Evolutionary conservation across 257 asterid genomes (phyloP).

Genomic region (Scutellaria minor): DNA sequence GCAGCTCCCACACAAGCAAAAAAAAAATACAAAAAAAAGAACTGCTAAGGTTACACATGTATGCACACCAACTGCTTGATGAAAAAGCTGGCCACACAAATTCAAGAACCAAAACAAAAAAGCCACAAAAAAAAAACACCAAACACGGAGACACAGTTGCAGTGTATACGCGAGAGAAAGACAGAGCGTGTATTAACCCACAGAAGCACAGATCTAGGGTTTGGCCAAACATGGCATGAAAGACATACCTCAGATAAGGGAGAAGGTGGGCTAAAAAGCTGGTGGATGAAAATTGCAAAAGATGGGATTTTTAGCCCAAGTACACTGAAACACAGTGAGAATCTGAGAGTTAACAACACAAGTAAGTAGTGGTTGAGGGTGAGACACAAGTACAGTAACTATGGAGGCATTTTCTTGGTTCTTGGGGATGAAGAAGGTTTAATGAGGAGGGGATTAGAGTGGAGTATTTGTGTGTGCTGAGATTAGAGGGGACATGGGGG

Average conservation of each 20-base stretch:
- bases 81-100: constrained; percentile 43
- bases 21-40: constrained; percentile 2
- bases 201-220: constrained; percentile 94
- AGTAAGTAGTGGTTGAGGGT: background rate
- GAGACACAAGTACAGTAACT: constrained; percentile 37
- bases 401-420: constrained; percentile 42
- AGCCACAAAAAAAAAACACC: constrained; percentile 6
- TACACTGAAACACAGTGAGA: constrained; percentile 38
- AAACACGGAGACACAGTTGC: constrained; percentile 40
- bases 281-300: constrained; percentile 31
- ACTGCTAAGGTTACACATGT: constrained; percentile 34
- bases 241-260: constrained; percentile 37
- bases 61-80: constrained; percentile 33
- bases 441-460: constrained; percentile 25
- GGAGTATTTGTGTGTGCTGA: constrained; percentile 46
- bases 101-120: constrained; percentile 25
- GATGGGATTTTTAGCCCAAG: constrained; percentile 34
- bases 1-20: constrained; percentile 32
- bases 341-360: constrained; percentile 27
- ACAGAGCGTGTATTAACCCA: constrained; percentile 56
- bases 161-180: constrained; percentile 35
- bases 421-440: constrained; percentile 21
- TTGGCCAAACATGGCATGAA: constrained; percentile 59
- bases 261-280: constrained; percentile 38
- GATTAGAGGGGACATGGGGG: constrained; percentile 63